Evolutionary conservation across 106 monocot genomes (phyloP).

Genomic region (Acorus gramineus): DNA sequence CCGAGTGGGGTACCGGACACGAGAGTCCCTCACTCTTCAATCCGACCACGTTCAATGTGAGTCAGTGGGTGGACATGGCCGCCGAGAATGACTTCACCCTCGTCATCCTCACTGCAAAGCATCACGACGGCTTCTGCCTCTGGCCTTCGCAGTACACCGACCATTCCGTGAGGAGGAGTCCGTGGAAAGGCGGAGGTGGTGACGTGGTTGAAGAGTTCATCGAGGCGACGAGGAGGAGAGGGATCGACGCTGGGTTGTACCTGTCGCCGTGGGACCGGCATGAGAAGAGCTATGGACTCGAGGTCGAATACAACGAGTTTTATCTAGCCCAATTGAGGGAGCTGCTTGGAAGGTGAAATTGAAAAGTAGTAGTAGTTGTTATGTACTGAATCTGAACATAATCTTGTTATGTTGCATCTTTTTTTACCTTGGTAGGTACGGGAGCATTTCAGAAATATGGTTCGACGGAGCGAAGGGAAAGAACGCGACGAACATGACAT

Average conservation of each 20-base stretch:
- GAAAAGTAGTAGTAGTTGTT: too few relatives aligned
- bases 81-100: constrained; percentile 39
- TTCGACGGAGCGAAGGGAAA: constrained; percentile 87
- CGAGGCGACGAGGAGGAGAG: constrained; percentile 32
- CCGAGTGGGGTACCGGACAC: constrained; percentile 77
- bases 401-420: not conserved
- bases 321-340: constrained; percentile 70
- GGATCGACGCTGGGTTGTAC: constrained; percentile 65
- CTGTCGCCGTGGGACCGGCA: constrained; percentile 95
- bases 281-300: constrained; percentile 56
- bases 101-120: constrained; percentile 72
- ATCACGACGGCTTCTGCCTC: constrained; percentile 94
- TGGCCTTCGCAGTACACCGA: constrained; percentile 75
- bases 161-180: constrained; percentile 55
- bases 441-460: constrained; percentile 72
- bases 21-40: constrained; percentile 50
- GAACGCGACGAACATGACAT: constrained; percentile 75
- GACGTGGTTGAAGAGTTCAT: constrained; percentile 64
- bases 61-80: constrained; percentile 63
- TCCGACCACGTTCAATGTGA: constrained; percentile 41
- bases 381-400: too few relatives aligned
- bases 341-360: constrained; percentile 41
- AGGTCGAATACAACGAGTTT: constrained; percentile 65
- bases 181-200: constrained; percentile 55
- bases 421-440: constrained; percentile 31